Percentiles rank a stretch among this genome's conserved stretches.
Conservation (phyloP, 2,329 filamentous ascomycete species). For the Xylaria sp. region DNA sequence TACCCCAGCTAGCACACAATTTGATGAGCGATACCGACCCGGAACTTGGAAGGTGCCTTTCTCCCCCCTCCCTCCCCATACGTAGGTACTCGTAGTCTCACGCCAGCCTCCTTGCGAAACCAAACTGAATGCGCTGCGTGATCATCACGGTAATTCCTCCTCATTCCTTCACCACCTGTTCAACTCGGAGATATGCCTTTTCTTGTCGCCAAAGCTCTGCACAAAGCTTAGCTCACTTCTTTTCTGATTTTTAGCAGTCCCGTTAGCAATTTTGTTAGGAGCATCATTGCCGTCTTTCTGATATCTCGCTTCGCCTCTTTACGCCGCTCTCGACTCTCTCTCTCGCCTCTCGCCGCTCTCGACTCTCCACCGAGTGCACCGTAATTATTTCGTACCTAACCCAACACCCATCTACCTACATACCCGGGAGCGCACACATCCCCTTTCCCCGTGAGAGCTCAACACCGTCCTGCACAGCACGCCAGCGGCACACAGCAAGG, state of each 20-base stretch:
- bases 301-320: background rate
- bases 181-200: background rate
- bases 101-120: slow-evolving; percentile 1
- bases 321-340: background rate
- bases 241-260: background rate
- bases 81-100: background rate
- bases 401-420: too few relatives aligned
- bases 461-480: background rate
- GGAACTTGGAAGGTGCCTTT: background rate
- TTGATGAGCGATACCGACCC: background rate
- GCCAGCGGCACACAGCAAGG: background rate
- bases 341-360: too few relatives aligned
- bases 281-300: background rate
- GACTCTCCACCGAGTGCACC: background rate
- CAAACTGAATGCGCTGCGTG: background rate
- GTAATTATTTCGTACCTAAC: too few relatives aligned
- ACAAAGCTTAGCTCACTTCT: background rate
- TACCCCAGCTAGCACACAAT: background rate
- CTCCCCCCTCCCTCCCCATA: background rate
- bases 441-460: background rate
- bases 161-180: background rate
- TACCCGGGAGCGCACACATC: background rate
- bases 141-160: background rate
- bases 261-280: background rate
- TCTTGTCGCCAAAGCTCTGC: background rate